Percentiles rank a stretch among this genome's conserved stretches.
Conservation (phyloP, 176 grass and related monocot species). For the Microstegium vimineum region DNA sequence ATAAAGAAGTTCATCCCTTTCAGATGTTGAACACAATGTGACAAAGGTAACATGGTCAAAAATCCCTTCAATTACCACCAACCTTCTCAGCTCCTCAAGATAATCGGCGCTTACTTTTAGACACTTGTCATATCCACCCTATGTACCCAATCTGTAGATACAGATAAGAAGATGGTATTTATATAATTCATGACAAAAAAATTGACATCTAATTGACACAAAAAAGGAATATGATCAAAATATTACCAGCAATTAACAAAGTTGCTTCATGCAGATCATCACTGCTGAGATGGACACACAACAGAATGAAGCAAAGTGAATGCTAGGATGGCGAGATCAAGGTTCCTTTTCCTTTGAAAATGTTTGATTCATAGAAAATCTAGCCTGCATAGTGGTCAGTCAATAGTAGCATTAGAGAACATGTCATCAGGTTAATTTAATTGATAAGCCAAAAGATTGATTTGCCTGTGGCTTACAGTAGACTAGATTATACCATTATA, state of each 20-base stretch:
- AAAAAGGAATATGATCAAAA: background rate
- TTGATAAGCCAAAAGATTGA: no score
- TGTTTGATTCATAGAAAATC: no score
- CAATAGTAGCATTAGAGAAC: no score
- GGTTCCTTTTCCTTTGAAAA: no score
- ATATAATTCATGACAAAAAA: background rate
- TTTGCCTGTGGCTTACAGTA: background rate
- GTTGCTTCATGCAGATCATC: no score
- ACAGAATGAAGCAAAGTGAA: no score
- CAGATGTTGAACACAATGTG: conserved; percentile 39
- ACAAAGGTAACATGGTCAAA: conserved; percentile 41
- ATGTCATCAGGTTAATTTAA: no score
- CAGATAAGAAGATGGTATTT: background rate
- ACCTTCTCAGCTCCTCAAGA: conserved; percentile 43
- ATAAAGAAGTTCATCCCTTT: conserved; percentile 48
- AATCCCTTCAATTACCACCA: conserved; percentile 40
- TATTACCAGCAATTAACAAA: no score
- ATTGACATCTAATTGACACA: no score
- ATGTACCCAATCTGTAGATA: background rate
- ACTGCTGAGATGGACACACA: no score
- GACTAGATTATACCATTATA: background rate
- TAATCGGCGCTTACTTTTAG: conserved; percentile 58
- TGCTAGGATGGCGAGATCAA: no score
- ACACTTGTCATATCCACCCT: conserved; percentile 47
- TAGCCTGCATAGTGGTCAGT: no score